Base-by-base conservation (phyloP, 805 yeast genomes). In the Sungouiozyma ichnusensis region DNA sequence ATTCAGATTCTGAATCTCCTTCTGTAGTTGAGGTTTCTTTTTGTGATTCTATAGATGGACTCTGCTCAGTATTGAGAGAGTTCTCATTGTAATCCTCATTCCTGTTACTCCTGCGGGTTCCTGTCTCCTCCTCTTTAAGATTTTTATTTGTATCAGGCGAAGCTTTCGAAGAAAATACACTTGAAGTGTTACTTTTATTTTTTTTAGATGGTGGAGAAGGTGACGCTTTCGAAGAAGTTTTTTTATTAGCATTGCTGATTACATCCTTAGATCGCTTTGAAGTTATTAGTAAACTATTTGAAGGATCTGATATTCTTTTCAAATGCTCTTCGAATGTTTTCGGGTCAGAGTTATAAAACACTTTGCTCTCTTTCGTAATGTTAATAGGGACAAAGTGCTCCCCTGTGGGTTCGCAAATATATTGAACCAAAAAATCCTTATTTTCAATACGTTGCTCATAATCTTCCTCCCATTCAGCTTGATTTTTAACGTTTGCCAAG, bases 401-500 rank as follows among this genome's bases (percentile, higher is more conserved):
- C 37, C 51, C 58, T 41, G 52, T 51, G 40, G 47, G 67, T 47
- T 65, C 69, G 45, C 64, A 64, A 15, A 62, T 63, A 40, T 48
- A 57, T 3, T 59, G 53, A 20, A 62, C 60, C 8, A 55, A 34
- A 44, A 64, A 65, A 20, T 60, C 62, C 20, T 35, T 46, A 37
- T 53, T 62, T 16, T 16, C 27, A 11, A 15, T 19, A 9, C 16
- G 35, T 38, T 69, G 72, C 13, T 63, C 52, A 2, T 52, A 50
- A 4, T 61, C 55, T n/a, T 56, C 57, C 3, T 49, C 41, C 48
- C 66, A 69, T 16, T 68, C 67, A 1, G 53, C 39, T 11, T 52
- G 43, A 1, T 73, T 66, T 13, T 73, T 45, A 1, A 80, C 72
- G 6, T 55, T 64, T 6, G 74, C 78, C 33, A 64, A 61, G 4